Percentiles rank a stretch among this genome's conserved stretches.
Conservation (phyloP, 2,329 filamentous ascomycete species). For the Nemania sp. region DNA sequence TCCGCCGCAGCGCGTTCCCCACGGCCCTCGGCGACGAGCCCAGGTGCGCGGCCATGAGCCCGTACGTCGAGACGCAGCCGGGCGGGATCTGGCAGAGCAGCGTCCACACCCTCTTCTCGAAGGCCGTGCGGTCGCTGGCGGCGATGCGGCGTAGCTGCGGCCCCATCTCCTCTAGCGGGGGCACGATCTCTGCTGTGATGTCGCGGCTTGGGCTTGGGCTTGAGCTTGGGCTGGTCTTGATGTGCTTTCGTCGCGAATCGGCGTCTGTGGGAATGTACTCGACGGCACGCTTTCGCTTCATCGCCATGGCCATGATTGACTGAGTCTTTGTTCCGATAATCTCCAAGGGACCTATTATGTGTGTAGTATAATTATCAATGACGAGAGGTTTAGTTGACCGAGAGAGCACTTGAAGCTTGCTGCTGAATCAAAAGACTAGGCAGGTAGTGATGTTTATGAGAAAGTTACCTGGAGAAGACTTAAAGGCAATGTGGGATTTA, state of each 20-base stretch:
- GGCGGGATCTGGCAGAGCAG: conserved; percentile 77
- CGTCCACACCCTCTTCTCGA: conserved; percentile 69
- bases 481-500: neutral
- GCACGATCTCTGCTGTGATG: conserved; percentile 4
- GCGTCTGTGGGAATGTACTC: conserved; percentile 1
- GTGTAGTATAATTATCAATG: neutral
- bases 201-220: neutral
- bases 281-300: conserved; percentile 37
- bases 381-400: neutral
- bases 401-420: neutral
- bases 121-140: conserved; percentile 51
- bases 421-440: neutral
- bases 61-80: conserved; percentile 79
- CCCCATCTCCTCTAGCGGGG: conserved; percentile 39
- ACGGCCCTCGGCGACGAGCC: conserved; percentile 47
- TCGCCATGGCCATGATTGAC: conserved; percentile 31
- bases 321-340: neutral
- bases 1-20: conserved; percentile 62
- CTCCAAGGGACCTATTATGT: neutral
- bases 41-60: conserved; percentile 62
- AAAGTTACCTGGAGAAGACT: neutral
- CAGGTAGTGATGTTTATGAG: neutral
- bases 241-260: conserved; percentile 16
- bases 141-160: conserved; percentile 52
- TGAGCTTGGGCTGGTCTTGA: conserved; percentile 3